Percentiles rank a stretch among this genome's conserved stretches.
phyloP scores from a whole-genome alignment of 2,329 filamentous ascomycete genomes.

The Aspergillus ibericus region DNA sequence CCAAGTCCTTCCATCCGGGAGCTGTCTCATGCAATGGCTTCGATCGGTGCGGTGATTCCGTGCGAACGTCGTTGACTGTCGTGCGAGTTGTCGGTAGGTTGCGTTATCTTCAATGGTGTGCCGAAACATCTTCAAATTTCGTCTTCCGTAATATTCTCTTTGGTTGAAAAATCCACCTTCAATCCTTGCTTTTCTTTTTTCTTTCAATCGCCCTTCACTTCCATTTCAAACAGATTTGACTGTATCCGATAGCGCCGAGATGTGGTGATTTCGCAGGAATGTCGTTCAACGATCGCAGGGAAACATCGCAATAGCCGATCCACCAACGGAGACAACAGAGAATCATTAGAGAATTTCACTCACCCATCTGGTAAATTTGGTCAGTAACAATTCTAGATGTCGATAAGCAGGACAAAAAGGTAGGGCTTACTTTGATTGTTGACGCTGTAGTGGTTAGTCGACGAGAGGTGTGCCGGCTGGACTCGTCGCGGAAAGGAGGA shows the following conservation, averaged over 20 bases:
- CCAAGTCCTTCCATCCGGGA: constrained; percentile 18
- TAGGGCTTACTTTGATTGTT: constrained; percentile 50
- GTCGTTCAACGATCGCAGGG: constrained; percentile 30
- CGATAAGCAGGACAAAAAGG: constrained; percentile 16
- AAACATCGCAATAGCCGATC: constrained; percentile 29
- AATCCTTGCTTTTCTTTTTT: neutral
- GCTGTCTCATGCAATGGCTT: constrained; percentile 1
- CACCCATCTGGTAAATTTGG: constrained; percentile 59
- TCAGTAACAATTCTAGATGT: constrained; percentile 26
- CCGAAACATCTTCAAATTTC: constrained; percentile 5
- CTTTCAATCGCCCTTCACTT: neutral
- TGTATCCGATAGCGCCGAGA: neutral
- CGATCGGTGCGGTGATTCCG: constrained; percentile 17
- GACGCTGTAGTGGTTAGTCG: constrained; percentile 51
- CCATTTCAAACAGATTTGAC: neutral
- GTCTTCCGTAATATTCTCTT: neutral
- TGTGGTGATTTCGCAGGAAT: constrained; percentile 8
- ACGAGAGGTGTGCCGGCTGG: constrained; percentile 38
- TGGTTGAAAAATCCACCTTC: neutral
- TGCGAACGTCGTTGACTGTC: constrained; percentile 17
- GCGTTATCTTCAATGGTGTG: constrained; percentile 10
- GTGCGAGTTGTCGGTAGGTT: constrained; percentile 11
- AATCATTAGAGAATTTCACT: constrained; percentile 41
- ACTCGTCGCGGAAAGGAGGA: constrained; percentile 41
- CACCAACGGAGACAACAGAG: constrained; percentile 28